Conservation (phyloP, 139 green algal genomes). For the Chlorella sp. region DNA sequence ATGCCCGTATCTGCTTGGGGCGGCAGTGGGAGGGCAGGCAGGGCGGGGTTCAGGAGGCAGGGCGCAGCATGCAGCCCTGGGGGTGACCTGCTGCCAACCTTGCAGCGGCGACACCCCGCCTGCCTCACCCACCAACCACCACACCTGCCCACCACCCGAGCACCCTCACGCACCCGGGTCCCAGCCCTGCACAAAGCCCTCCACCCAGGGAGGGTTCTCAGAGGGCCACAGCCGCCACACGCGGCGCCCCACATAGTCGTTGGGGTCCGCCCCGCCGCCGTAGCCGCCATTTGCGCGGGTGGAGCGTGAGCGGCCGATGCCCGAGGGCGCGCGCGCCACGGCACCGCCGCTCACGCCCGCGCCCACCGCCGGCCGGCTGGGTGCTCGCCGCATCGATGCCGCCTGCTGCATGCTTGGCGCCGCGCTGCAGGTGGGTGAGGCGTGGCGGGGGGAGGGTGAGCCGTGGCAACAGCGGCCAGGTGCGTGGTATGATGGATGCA, state of each 20-base stretch:
- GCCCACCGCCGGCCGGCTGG: neutral
- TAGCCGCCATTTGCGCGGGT: neutral
- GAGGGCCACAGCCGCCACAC: conserved; percentile 47
- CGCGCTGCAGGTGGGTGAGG: neutral
- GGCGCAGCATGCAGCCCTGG: neutral
- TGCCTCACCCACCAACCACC: no score
- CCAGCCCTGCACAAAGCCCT: conserved; percentile 58
- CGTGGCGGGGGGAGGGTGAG: no score
- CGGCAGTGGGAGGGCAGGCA: no score
- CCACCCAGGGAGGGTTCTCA: conserved; percentile 52
- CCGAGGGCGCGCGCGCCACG: neutral
- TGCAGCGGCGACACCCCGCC: no score
- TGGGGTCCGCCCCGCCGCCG: neutral
- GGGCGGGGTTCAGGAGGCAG: neutral
- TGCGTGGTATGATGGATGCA: neutral
- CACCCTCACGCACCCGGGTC: conserved; percentile 37
- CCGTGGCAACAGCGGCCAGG: no score
- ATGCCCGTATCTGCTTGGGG: no score
- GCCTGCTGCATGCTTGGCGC: conserved; percentile 6
- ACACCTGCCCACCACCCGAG: no score
- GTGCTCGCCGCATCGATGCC: conserved; percentile 2
- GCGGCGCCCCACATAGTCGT: conserved; percentile 15
- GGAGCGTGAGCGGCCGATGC: conserved; percentile 7
- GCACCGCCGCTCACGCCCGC: neutral
- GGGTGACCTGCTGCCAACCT: no score